Evolutionary conservation across 345 rosid genomes (phyloP), one percentile per base, ranked within the genome.

Genomic region (Salix udensis): DNA sequence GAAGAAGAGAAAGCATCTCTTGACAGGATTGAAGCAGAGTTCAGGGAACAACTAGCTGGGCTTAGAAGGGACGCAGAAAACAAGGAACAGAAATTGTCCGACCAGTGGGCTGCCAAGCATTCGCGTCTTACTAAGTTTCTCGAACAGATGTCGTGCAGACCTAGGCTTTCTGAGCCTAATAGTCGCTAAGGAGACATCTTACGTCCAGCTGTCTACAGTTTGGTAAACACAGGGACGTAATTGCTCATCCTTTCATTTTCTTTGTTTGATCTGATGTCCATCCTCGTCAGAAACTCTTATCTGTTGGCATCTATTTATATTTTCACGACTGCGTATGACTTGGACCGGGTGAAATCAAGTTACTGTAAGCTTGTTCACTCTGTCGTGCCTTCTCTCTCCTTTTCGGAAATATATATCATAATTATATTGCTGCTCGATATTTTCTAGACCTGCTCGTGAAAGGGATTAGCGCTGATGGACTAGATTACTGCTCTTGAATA

Each of bases 1-100:
- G 97, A 96, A 86, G 99, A 96, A 79, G 88, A 96, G 83, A 92
- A 81, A 80, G 86, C 79, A 13, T 79, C 87, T 34, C 86, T 96
- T 82, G 98, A 93, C 69, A 87, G 87, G 85, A 89, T 93, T 16
- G 98, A 96, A 81, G 91, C 89, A 37, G 97, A 93, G 77, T 94
- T 88, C 44, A 89, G 86, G 74, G 99, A 96, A 52, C 98, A 93
- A 79, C 78, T 96, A 12, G 83, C 84, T 4, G 88, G 90, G 34
- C 81, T 93, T 66, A 91, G 94, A 75, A 85, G 92, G 77, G 97
- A 96, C 19, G 97, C 99, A 0, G 98, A 96, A 78, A 77, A 91
- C 23, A 93, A 93, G 82, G 99, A 93, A 81, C 97, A 92, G 84
- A 96, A 91, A 84, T 79, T 93, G 67, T 90, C 90, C 12, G 99